phyloP scores from a whole-genome alignment of 2,329 filamentous ascomycete genomes.

The Fusarium bulbicola region DNA sequence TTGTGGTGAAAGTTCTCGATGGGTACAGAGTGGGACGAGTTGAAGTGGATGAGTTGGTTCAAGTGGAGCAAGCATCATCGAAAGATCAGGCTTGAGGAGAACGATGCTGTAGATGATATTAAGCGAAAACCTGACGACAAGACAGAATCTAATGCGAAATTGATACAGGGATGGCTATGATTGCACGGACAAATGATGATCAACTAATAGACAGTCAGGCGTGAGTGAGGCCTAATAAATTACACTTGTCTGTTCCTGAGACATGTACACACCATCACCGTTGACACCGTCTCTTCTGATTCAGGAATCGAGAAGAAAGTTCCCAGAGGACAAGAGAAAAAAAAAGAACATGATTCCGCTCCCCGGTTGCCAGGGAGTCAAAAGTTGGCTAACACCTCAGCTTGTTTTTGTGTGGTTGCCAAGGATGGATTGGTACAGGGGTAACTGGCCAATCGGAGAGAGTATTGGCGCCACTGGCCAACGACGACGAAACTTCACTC shows the following conservation, averaged over 20 bases:
- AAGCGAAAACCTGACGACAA: slow-evolving; percentile 28
- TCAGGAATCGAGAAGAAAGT: slow-evolving; percentile 25
- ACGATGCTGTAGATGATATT: slow-evolving; percentile 8
- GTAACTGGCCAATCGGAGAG: slow-evolving; percentile 33
- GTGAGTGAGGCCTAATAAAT: background rate
- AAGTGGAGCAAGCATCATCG: slow-evolving; percentile 13
- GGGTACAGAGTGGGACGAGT: slow-evolving; percentile 19
- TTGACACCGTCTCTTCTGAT: slow-evolving; percentile 5
- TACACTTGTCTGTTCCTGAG: slow-evolving; percentile 14
- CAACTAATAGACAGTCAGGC: background rate
- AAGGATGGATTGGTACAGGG: slow-evolving; percentile 25
- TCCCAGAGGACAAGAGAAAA: slow-evolving; percentile 19
- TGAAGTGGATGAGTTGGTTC: slow-evolving; percentile 7
- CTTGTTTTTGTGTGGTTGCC: slow-evolving; percentile 22
- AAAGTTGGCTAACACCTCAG: slow-evolving; percentile 13
- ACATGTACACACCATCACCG: slow-evolving; percentile 22
- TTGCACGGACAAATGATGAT: background rate
- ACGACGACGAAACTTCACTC: slow-evolving; percentile 40
- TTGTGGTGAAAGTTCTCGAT: slow-evolving; percentile 1
- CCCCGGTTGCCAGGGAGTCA: slow-evolving; percentile 35
- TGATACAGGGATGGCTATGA: background rate
- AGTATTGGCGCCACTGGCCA: slow-evolving; percentile 19
- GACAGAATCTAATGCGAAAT: slow-evolving; percentile 10
- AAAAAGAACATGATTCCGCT: slow-evolving; percentile 17
- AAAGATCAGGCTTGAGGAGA: slow-evolving; percentile 2